Evolutionary conservation across 176 grass and related monocot species (phyloP).

Genomic region (Musa itinerans): DNA sequence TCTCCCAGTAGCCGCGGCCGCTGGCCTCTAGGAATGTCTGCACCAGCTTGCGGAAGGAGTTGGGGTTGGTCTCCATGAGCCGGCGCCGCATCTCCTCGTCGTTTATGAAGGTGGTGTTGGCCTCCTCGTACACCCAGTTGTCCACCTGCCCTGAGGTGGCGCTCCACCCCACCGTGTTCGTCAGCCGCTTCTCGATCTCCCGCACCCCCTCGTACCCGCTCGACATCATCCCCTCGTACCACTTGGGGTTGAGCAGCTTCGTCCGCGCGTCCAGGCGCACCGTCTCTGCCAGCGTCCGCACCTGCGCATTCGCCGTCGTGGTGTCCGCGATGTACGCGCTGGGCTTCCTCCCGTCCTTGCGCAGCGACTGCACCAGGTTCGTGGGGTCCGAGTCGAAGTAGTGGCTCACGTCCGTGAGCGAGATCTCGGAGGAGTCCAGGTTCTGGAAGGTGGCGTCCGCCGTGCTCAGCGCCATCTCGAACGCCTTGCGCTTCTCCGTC

Average conservation of each 20-base stretch:
- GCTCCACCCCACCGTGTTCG: slow-evolving; percentile 96
- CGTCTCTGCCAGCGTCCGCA: slow-evolving; percentile 80
- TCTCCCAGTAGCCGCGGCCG: slow-evolving; percentile 97
- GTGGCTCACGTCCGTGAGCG: slow-evolving; percentile 98
- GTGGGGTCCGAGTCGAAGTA: slow-evolving; percentile 98
- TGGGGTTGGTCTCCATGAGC: slow-evolving; percentile 89
- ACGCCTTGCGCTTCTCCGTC: slow-evolving; percentile 77
- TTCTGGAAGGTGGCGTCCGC: slow-evolving; percentile 98
- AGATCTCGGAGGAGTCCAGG: slow-evolving; percentile 97
- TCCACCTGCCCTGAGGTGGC: slow-evolving; percentile 94
- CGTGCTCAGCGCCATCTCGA: slow-evolving; percentile 81
- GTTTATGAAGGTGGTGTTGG: slow-evolving; percentile 80
- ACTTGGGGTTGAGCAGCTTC: slow-evolving; percentile 95
- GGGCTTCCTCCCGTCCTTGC: slow-evolving; percentile 80
- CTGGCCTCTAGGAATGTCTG: slow-evolving; percentile 96
- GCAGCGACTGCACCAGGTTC: slow-evolving; percentile 77
- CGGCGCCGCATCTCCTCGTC: slow-evolving; percentile 85
- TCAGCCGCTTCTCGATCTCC: slow-evolving; percentile 95
- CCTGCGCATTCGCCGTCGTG: slow-evolving; percentile 95
- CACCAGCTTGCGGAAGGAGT: slow-evolving; percentile 88
- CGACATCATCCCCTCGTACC: slow-evolving; percentile 98
- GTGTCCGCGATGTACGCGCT: slow-evolving; percentile 83
- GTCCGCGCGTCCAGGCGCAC: slow-evolving; percentile 85
- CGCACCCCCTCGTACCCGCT: slow-evolving; percentile 90
- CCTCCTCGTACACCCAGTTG: slow-evolving; percentile 99